These are phyloP conservation scores for Xylariomycetidae sp. DNA, from an alignment of 2,329 filamentous ascomycete species.

Conservation along the genomic window DNA sequence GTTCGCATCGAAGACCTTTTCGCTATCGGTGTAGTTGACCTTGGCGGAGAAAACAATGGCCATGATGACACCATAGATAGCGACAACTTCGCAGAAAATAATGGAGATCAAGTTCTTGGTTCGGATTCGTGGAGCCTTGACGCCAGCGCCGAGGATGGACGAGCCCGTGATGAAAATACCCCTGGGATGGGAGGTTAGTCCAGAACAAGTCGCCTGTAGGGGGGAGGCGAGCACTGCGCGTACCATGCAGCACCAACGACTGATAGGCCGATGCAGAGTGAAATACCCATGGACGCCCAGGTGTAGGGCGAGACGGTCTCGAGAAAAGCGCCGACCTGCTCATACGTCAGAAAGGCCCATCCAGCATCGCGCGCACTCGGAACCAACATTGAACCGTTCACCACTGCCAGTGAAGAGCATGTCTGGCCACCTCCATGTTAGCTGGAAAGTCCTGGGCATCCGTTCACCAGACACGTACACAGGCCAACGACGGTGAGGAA, in stretches of 20 bases:
- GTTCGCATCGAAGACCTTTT: constrained; percentile 63
- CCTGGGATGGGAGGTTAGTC: too few relatives aligned
- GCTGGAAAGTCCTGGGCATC: constrained; percentile 6
- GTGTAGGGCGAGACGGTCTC: constrained; percentile 90
- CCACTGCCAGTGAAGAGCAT: constrained; percentile 98
- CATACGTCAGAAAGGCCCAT: constrained; percentile 19
- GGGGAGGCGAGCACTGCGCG: constrained; percentile 14
- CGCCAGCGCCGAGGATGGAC: constrained; percentile 93
- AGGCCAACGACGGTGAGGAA: constrained; percentile 20
- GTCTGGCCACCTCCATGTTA: constrained; percentile 49
- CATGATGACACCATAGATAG: constrained; percentile 99
- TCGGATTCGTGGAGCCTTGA: constrained; percentile 92
- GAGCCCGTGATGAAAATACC: constrained; percentile 98
- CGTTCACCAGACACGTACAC: constrained; percentile 24
- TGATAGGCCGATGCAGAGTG: constrained; percentile 89
- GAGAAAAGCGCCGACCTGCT: constrained; percentile 83
- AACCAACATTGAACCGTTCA: constrained; percentile 84
- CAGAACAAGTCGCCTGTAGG: constrained; percentile 4
- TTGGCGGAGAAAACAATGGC: constrained; percentile 96
- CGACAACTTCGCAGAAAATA: constrained; percentile 99
- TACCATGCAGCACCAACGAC: constrained; percentile 98
- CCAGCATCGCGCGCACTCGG: not conserved
- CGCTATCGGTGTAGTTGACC: constrained; percentile 58
- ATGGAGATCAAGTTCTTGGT: constrained; percentile 99
- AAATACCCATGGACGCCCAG: constrained; percentile 88